Evolutionary conservation across 495 filamentous ascomycete species (phyloP), one percentile per base, ranked within the genome.

Genomic region (Xylaria venustula): DNA sequence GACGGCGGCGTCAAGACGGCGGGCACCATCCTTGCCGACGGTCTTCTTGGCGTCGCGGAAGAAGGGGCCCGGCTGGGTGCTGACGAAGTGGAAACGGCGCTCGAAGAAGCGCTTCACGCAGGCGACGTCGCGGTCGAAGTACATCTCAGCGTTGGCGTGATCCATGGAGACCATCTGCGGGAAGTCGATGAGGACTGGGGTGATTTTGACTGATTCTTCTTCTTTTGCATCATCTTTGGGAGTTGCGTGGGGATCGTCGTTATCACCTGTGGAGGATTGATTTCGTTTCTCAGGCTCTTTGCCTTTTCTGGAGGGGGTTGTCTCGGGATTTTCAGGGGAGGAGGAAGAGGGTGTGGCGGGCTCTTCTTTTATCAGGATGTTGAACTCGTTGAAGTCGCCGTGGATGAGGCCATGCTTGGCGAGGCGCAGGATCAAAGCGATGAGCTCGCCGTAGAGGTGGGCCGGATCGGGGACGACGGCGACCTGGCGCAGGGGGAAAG

Each of bases 341-440:
- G 41, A 34, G 20, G 52, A 41, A 4, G 30, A 47, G 15, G 30
- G 2, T 28, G 54, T 19, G 42, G 51, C n/a, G 1, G 52, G 42
- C 32, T 85, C 81, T 66, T 96, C 92, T 64, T 92, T 87, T 73
- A 98, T 87, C 19, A 99, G 80, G 59, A 99, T 91, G 69, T 99
- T 99, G 80, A 99, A 99, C 77, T 98, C 95, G 77, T 99, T 99
- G 78, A 96, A 98, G 72, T 99, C 94, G 64, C 94, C 95, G 72
- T 99, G 94, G 54, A 99, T 98, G 57, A 99, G 77, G 7, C 94
- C 95, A 66, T 89, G 87, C 28, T 83, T 81, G n/a, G 94, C 94
- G 23, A 99, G 82, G 50, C 85, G 80, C 44, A 99, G 71, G 60
- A 97, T 91, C 61, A 97, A 85, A 54, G 87, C 83, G 72, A 99